Evolutionary conservation across 371 early-diverging fungal genomes (phyloP), one percentile per base, ranked within the genome.

Genomic region (Mortierella sp.): DNA sequence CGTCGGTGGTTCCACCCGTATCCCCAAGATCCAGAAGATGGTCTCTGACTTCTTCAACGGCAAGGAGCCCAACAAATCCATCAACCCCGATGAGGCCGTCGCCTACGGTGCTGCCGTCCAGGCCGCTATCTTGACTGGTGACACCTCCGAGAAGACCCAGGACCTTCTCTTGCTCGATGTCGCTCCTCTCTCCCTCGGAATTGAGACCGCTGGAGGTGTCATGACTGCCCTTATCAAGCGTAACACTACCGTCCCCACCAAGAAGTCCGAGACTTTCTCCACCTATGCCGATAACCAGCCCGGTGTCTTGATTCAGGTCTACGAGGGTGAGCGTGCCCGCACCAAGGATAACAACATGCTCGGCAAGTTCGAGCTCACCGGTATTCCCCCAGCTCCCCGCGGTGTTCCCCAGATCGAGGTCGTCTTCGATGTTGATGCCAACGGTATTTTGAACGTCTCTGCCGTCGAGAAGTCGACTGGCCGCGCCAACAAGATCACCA

Each of bases 1-100:
- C 58, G 99, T 99, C 76, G 99, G 99, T 87, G 99, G 99, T 83
- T 98, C 98, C 83, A 98, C 99, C 81, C 98, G 99, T 94, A 99
- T 99, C 90, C 99, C 99, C 91, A 99, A 98, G 95, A 95, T 99
- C 86, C 97, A 97, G 89, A 93, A 97, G 89, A 92, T 99, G 76
- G 93, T 99, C 77, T 92, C 94, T 57, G 98, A 98, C 87, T 96
- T 90, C 91, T 99, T 99, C 91, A 94, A 96, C 90, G 97, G 97
- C 84, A 97, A 97, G 92, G 95, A 97, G 88, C 94, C 96, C 83
- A 94, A 95, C 94, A 95, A 96, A 90, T 94, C 94, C 83, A 96
- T 98, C 92, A 96, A 98, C 93, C 99, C 99, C 83, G 98, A 98
- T 87, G 97, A 97, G 87, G 97, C 97, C 68, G 98, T 98, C 78